Evolutionary conservation across 495 filamentous ascomycete genomes (phyloP).

Genomic region (Trichoderma gamsii): DNA sequence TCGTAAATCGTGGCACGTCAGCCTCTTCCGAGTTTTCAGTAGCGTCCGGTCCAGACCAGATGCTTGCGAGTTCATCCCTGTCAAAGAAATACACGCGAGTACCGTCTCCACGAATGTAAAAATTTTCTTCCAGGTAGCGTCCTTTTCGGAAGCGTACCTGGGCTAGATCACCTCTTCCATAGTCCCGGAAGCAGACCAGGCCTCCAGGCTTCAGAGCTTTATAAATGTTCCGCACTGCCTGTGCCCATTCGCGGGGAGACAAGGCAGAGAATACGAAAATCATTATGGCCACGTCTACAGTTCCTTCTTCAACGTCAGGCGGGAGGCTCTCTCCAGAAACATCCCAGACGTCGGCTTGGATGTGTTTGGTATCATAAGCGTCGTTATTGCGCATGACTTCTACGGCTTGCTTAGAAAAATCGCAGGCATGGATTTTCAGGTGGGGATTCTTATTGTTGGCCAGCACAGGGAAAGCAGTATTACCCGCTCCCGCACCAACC

Average conservation of each 20-base stretch:
- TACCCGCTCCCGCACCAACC: slow-evolving; percentile 91
- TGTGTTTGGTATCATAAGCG: slow-evolving; percentile 52
- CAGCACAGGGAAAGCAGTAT: slow-evolving; percentile 89
- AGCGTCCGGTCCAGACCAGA: slow-evolving; percentile 56
- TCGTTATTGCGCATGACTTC: slow-evolving; percentile 75
- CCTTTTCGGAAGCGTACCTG: slow-evolving; percentile 96
- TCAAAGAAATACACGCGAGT: slow-evolving; percentile 98
- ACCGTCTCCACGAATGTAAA: slow-evolving; percentile 91
- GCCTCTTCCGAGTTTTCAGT: slow-evolving; percentile 21
- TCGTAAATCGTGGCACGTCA: slow-evolving; percentile 48
- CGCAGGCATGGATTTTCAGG: slow-evolving; percentile 80
- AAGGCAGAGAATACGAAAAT: slow-evolving; percentile 97
- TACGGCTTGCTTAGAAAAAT: slow-evolving; percentile 87
- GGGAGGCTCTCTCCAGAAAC: slow-evolving; percentile 64
- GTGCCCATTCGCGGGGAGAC: slow-evolving; percentile 74
- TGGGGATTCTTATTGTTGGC: slow-evolving; percentile 70
- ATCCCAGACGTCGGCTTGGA: slow-evolving; percentile 92
- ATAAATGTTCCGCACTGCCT: slow-evolving; percentile 75
- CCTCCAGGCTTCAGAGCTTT: slow-evolving; percentile 82
- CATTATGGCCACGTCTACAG: slow-evolving; percentile 84
- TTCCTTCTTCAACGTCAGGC: slow-evolving; percentile 63
- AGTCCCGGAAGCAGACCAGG: slow-evolving; percentile 86
- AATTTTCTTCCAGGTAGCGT: slow-evolving; percentile 88
- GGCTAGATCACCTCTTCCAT: slow-evolving; percentile 88
- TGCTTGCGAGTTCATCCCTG: slow-evolving; percentile 66